Evolutionary conservation across 495 filamentous ascomycete genomes (phyloP).

Genomic region (Elaphomyces granulatus): DNA sequence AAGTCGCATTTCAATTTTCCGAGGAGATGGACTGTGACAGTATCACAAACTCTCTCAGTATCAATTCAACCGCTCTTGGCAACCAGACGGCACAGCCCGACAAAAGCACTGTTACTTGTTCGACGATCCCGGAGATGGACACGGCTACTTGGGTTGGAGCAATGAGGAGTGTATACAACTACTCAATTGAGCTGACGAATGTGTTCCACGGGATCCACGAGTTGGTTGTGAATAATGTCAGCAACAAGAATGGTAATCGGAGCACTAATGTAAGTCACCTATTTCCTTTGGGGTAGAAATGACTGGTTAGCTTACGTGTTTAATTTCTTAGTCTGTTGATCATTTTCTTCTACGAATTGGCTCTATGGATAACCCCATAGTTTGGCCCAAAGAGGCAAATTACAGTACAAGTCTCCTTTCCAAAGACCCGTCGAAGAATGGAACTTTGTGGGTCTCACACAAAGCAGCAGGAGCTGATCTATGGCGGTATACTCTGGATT

Average conservation of each 20-base stretch:
- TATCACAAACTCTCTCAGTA: conserved; percentile 25
- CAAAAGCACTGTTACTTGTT: conserved; percentile 9
- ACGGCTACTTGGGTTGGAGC: conserved; percentile 17
- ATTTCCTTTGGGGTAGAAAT: too few relatives aligned
- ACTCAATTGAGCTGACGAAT: conserved; percentile 24
- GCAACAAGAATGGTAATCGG: conserved; percentile 16
- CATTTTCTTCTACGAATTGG: conserved; percentile 40
- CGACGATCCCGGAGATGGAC: conserved; percentile 6
- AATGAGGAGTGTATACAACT: conserved; percentile 21
- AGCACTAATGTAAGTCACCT: conserved; percentile 27
- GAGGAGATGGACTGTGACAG: conserved; percentile 41
- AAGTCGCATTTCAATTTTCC: conserved; percentile 38
- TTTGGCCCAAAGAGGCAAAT: conserved; percentile 39
- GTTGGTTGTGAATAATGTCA: conserved; percentile 31
- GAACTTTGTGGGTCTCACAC: conserved; percentile 38
- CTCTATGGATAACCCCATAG: conserved; percentile 33
- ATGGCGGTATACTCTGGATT: conserved; percentile 51
- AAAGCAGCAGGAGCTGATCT: conserved; percentile 48
- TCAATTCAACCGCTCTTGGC: conserved; percentile 28
- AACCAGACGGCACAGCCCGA: conserved; percentile 12
- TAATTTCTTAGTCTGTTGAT: too few relatives aligned
- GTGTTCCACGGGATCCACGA: conserved; percentile 36
- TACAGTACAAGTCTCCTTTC: conserved; percentile 41
- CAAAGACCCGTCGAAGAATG: conserved; percentile 16
- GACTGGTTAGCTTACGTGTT: too few relatives aligned